Base-by-base conservation (phyloP, 805 yeast genomes). In the Wickerhamiella spandovensis region DNA sequence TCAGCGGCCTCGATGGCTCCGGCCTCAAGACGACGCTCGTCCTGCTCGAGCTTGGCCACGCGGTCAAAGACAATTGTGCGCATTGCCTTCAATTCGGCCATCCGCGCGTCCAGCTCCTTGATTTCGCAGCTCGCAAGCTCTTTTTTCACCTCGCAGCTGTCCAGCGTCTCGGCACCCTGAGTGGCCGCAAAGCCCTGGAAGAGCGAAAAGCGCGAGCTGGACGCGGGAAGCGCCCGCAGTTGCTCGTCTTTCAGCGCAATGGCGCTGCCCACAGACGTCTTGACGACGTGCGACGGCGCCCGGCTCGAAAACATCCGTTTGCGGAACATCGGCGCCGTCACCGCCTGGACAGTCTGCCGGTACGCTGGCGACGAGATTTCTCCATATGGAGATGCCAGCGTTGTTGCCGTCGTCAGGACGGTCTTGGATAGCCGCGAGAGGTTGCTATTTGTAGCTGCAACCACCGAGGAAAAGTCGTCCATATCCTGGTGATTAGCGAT, bases 151-250 rank as follows among this genome's bases (percentile, higher is more conserved):
- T 79, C 82, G 51, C 80, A 62, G 17, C 76, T 63, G 51, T 78
- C 82, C 55, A 81, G 64, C 48, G 58, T 65, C 46, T 49, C 56
- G 55, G 52, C 58, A 43, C 53, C 66, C 10, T 22, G 48, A 0
- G 76, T 68, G 3, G 86, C 84, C 57, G 72, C 71, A 60, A 83
- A 81, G 1, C 89, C 88, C 63, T 82, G 89, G 58, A 75, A 81
- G 21, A 83, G 64, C 2, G 87, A 77, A 54, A 76, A 77, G 32
- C 50, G 49, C 15, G 43, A 18, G 5, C n/a, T 6, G 8, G 43
- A 12, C 18, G 18, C 43, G 4, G 43, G 43, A 3, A 39, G 43
- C 24, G 65, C 61, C 32, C 84, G 67, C 54, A 82, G 58, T 13
- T 35, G 39, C 20, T 35, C 39, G 10, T 35, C 39, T 35, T 35